A percentile compares a stretch with the other conserved stretches of the same genome.
phyloP scores from a whole-genome alignment of 176 grass and related monocot species.

The Phoenix roebelenii region DNA sequence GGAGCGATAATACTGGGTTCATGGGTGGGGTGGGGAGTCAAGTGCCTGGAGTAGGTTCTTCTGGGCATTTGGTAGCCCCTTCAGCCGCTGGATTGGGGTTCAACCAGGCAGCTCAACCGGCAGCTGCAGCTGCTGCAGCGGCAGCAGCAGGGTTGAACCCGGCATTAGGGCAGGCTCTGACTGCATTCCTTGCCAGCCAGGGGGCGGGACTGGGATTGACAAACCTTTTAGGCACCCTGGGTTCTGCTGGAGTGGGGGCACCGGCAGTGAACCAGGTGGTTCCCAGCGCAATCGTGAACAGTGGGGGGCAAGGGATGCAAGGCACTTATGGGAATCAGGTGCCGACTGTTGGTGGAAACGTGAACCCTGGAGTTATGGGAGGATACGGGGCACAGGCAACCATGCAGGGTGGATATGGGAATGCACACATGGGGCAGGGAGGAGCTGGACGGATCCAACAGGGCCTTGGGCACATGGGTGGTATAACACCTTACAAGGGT shows the following conservation, averaged over 20 bases:
- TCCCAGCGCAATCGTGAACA: slow-evolving; percentile 43
- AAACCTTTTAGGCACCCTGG: slow-evolving; percentile 39
- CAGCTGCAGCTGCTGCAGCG: slow-evolving; percentile 30
- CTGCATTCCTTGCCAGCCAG: slow-evolving; percentile 67
- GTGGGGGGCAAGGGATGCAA: slow-evolving; percentile 34
- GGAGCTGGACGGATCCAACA: slow-evolving; percentile 57
- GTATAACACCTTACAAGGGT: slow-evolving; percentile 53
- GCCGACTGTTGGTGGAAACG: slow-evolving; percentile 1
- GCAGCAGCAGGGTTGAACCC: slow-evolving; percentile 67
- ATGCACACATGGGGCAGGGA: slow-evolving; percentile 31
- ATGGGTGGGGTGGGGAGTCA: slow-evolving; percentile 42
- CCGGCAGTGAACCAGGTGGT: slow-evolving; percentile 11
- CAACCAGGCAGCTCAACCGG: slow-evolving; percentile 13
- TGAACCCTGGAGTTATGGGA: slow-evolving; percentile 23
- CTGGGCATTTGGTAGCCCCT: slow-evolving; percentile 56
- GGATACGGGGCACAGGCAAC: slow-evolving; percentile 35
- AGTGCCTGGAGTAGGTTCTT: slow-evolving; percentile 27
- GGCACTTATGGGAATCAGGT: slow-evolving; percentile 30
- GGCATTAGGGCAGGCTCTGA: slow-evolving; percentile 76
- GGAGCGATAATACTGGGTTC: slow-evolving; percentile 28
- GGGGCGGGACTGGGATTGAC: slow-evolving; percentile 48
- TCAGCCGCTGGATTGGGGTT: slow-evolving; percentile 30
- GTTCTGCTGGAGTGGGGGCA: slow-evolving; percentile 29
- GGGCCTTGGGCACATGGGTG: slow-evolving; percentile 17
- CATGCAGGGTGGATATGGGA: slow-evolving; percentile 65